Evolutionary conservation across 2,329 filamentous ascomycete genomes (phyloP).

Genomic region (Didymellaceae sp.): DNA sequence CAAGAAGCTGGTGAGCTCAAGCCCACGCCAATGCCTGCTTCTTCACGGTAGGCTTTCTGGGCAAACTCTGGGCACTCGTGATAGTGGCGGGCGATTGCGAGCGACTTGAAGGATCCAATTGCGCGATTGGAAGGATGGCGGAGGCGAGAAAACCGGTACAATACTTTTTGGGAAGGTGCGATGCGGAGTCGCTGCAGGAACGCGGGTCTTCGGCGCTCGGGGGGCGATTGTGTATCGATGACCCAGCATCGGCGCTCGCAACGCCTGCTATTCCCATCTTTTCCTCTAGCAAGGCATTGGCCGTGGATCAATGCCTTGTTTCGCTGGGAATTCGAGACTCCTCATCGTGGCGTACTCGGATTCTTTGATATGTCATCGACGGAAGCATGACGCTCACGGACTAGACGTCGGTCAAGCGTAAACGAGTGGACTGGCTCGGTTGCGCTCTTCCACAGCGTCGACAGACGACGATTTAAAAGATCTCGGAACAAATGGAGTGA

Average conservation of each 20-base stretch:
- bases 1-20: slow-evolving; percentile 19
- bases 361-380: too few relatives aligned
- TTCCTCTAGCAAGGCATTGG: not conserved
- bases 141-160: slow-evolving; percentile 3
- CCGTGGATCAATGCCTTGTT: too few relatives aligned
- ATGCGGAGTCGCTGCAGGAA: slow-evolving; percentile 14
- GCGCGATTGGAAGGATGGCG: slow-evolving; percentile 13
- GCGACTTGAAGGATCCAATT: not conserved
- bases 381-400: too few relatives aligned
- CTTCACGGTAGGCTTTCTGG: slow-evolving; percentile 20
- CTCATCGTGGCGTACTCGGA: not conserved
- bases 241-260: slow-evolving; percentile 2
- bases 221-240: slow-evolving; percentile 12
- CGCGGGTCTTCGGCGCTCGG: slow-evolving; percentile 9
- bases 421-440: too few relatives aligned
- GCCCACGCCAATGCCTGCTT: slow-evolving; percentile 20
- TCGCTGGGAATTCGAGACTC: not conserved
- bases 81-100: slow-evolving; percentile 21
- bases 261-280: not conserved
- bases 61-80: slow-evolving; percentile 20
- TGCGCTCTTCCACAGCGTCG: too few relatives aligned
- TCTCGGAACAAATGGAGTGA: too few relatives aligned
- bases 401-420: too few relatives aligned
- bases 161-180: slow-evolving; percentile 15
- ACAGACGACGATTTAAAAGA: too few relatives aligned